Evolutionary conservation across 768 basidiomycete species (phyloP).

Genomic region (Cubamyces lactineus): DNA sequence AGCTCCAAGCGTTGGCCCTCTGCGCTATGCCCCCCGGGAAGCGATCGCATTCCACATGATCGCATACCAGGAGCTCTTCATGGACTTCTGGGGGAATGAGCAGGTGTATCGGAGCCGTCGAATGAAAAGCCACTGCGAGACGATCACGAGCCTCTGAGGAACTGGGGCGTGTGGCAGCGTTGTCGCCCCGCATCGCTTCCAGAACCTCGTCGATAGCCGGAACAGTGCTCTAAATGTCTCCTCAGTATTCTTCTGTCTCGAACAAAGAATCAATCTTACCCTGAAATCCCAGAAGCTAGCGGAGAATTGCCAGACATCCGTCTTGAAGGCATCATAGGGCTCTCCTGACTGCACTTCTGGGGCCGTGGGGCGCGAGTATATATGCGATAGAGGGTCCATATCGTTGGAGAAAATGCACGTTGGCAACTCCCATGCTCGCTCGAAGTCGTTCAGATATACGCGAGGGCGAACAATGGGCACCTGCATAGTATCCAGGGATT

Average conservation of each 20-base stretch:
- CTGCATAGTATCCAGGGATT: too few relatives aligned
- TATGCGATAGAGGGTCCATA: background rate
- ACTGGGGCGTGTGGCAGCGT: too few relatives aligned
- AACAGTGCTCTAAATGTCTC: background rate
- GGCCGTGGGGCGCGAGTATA: conserved; percentile 28
- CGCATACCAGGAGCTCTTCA: too few relatives aligned
- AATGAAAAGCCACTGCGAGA: background rate
- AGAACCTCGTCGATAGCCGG: background rate
- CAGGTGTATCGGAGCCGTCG: too few relatives aligned
- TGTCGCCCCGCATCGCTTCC: background rate
- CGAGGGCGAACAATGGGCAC: too few relatives aligned
- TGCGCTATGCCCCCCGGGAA: too few relatives aligned
- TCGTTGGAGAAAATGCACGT: conserved; percentile 6
- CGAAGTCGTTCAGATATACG: conserved; percentile 28
- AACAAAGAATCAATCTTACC: background rate
- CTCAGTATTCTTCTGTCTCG: too few relatives aligned
- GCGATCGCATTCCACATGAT: too few relatives aligned
- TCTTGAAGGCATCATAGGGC: conserved; percentile 33
- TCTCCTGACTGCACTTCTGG: conserved; percentile 30
- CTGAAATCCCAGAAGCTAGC: conserved; percentile 23
- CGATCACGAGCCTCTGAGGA: background rate
- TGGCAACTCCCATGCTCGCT: conserved; percentile 35
- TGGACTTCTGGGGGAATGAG: too few relatives aligned
- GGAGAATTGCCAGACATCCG: conserved; percentile 37
- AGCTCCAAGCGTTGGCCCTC: too few relatives aligned